A percentile compares a stretch with the other conserved stretches of the same genome.
Evolutionary conservation across 257 asterid species (phyloP).

Genomic region (Thymus mandschuricus): DNA sequence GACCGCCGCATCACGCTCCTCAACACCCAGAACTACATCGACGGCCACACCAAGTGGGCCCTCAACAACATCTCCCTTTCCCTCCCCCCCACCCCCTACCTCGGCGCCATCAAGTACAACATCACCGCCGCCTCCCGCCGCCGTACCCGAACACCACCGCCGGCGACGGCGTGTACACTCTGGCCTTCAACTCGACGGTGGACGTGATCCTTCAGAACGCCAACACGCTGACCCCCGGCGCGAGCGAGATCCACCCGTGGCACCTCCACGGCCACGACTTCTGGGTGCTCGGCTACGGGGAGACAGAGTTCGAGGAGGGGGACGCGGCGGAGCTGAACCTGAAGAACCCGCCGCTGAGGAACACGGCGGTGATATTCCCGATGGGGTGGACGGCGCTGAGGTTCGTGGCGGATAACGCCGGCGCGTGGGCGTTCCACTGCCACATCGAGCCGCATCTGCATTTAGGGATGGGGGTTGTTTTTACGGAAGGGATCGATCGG

Average conservation of each 20-base stretch:
- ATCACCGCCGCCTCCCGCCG: constrained; percentile 52
- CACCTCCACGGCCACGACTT: constrained; percentile 91
- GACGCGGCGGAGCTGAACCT: constrained; percentile 56
- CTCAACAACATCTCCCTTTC: constrained; percentile 68
- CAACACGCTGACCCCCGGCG: constrained; percentile 50
- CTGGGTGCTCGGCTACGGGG: constrained; percentile 82
- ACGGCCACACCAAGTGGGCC: constrained; percentile 76
- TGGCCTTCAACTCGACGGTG: constrained; percentile 53
- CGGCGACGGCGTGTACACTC: constrained; percentile 61
- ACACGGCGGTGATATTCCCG: constrained; percentile 66
- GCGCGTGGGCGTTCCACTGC: constrained; percentile 85
- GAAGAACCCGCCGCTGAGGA: constrained; percentile 68
- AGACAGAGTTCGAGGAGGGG: constrained; percentile 49
- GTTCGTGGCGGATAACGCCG: constrained; percentile 78
- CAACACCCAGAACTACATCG: constrained; percentile 64
- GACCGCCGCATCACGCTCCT: constrained; percentile 52
- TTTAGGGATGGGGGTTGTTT: constrained; percentile 82
- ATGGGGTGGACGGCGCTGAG: constrained; percentile 88
- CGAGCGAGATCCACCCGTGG: constrained; percentile 90
- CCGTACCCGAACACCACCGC: constrained; percentile 53
- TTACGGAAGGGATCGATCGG: constrained; percentile 59
- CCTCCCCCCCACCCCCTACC: constrained; percentile 72
- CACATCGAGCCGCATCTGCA: constrained; percentile 81
- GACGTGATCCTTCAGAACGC: constrained; percentile 83
- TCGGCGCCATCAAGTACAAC: constrained; percentile 55